A percentile compares a stretch with the other conserved stretches of the same genome.
Evolutionary conservation across 345 rosid species (phyloP).

Genomic region (Melastoma malabathricum): DNA sequence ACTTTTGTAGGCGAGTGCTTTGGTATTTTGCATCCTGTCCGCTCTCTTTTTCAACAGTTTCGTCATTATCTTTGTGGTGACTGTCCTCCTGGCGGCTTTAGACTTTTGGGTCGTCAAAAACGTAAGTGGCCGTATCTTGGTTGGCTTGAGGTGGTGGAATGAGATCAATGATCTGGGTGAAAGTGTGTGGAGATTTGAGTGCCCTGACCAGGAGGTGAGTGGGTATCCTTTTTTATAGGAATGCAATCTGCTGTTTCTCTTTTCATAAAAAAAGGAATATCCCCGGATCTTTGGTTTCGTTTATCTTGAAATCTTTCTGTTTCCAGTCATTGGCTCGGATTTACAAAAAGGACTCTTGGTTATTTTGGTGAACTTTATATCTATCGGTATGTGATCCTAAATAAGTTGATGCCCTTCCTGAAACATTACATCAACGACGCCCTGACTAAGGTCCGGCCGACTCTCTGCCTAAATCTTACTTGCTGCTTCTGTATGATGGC

Average conservation of each 20-base stretch:
- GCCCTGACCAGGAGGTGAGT: conserved; percentile 95
- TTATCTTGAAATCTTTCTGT: neutral
- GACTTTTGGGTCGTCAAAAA: conserved; percentile 99
- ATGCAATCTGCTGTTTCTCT: no score
- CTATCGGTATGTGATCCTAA: conserved; percentile 31
- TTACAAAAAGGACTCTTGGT: conserved; percentile 74
- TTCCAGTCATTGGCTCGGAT: conserved; percentile 58
- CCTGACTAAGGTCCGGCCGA: neutral
- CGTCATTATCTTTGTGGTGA: conserved; percentile 94
- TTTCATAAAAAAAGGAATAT: no score
- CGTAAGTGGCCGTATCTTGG: conserved; percentile 96
- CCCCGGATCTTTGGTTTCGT: no score
- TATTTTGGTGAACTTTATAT: conserved; percentile 80
- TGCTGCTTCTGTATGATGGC: conserved; percentile 26
- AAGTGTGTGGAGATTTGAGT: conserved; percentile 96
- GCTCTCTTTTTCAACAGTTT: conserved; percentile 72
- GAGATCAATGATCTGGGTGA: conserved; percentile 95
- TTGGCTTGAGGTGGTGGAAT: conserved; percentile 99
- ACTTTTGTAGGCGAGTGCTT: conserved; percentile 56
- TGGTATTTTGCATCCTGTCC: conserved; percentile 93
- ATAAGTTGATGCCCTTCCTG: no score
- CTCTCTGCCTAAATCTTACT: neutral
- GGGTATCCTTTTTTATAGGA: no score
- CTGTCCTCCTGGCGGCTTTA: conserved; percentile 87
- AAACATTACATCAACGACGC: no score